Percentiles rank a stretch among this genome's conserved stretches.
Evolutionary conservation across 345 rosid genomes (phyloP).

Genomic region (Eucalyptus regnans): DNA sequence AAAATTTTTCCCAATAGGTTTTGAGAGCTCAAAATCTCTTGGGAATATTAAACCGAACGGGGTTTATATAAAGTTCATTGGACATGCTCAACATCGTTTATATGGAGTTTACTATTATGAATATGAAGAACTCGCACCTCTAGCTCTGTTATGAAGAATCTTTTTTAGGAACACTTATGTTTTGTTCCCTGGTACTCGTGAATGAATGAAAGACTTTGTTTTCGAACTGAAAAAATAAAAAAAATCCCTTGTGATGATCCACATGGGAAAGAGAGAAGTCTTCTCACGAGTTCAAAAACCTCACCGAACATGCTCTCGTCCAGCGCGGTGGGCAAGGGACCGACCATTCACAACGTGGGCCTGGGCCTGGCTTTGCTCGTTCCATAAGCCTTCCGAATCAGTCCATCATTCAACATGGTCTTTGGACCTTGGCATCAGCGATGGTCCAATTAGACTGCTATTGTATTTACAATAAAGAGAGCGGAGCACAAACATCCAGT

Average conservation of each 20-base stretch:
- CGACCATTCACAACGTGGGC: not conserved
- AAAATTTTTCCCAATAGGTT: too few relatives aligned
- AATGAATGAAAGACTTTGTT: too few relatives aligned
- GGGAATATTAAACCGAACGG: too few relatives aligned
- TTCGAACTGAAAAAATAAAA: too few relatives aligned
- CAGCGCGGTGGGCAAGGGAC: not conserved
- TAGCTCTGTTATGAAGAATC: too few relatives aligned
- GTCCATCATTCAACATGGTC: not conserved
- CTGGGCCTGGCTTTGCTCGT: not conserved
- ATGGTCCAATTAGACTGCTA: fast-evolving
- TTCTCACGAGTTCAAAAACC: not conserved
- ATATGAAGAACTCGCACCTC: not conserved
- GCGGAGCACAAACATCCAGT: fast-evolving
- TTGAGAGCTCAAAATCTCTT: too few relatives aligned
- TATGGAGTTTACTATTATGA: not conserved
- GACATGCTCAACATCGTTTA: not conserved
- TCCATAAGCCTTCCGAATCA: not conserved
- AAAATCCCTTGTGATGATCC: not conserved
- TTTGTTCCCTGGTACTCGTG: too few relatives aligned
- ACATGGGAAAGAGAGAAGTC: not conserved
- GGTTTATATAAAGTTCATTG: not conserved
- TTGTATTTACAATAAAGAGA: fast-evolving
- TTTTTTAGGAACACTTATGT: too few relatives aligned
- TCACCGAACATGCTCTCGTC: not conserved
- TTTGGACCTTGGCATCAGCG: not conserved